Evolutionary conservation across 257 asterid species (phyloP).

Genomic region (Capsicum pubescens): DNA sequence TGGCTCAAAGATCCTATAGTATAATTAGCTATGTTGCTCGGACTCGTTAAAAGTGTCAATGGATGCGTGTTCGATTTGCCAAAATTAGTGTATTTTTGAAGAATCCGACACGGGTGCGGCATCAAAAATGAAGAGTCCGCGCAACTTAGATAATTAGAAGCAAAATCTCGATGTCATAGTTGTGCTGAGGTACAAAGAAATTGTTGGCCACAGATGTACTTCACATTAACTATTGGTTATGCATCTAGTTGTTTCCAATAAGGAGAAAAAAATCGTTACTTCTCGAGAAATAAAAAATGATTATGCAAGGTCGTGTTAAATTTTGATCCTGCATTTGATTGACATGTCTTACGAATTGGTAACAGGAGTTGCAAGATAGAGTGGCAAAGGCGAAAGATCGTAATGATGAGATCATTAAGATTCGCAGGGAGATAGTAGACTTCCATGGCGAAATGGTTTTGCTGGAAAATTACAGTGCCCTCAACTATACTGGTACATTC

Average conservation of each 20-base stretch:
- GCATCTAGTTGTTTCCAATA: slow-evolving; percentile 9
- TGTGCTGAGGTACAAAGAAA: background rate
- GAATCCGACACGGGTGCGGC: too few relatives aligned
- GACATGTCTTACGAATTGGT: slow-evolving; percentile 13
- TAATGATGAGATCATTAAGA: slow-evolving; percentile 69
- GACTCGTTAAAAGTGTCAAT: too few relatives aligned
- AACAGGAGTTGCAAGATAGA: slow-evolving; percentile 83
- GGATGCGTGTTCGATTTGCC: too few relatives aligned
- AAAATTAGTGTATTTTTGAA: too few relatives aligned
- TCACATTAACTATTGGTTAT: background rate
- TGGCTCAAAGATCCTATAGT: slow-evolving; percentile 20
- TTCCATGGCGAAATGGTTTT: slow-evolving; percentile 96
- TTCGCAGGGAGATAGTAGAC: slow-evolving; percentile 83
- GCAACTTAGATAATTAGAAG: too few relatives aligned
- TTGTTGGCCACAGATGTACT: background rate
- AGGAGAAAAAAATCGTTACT: background rate
- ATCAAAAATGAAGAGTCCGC: too few relatives aligned
- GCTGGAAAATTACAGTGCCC: slow-evolving; percentile 93
- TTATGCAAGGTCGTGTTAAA: background rate
- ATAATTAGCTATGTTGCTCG: too few relatives aligned
- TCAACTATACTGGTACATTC: slow-evolving; percentile 79
- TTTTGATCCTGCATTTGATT: background rate
- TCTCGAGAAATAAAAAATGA: background rate
- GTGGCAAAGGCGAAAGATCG: slow-evolving; percentile 61
- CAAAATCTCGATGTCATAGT: background rate